These are phyloP conservation scores for Dillenia turbinata DNA, from an alignment of 164 flowering plant species.

Conservation along the genomic window DNA sequence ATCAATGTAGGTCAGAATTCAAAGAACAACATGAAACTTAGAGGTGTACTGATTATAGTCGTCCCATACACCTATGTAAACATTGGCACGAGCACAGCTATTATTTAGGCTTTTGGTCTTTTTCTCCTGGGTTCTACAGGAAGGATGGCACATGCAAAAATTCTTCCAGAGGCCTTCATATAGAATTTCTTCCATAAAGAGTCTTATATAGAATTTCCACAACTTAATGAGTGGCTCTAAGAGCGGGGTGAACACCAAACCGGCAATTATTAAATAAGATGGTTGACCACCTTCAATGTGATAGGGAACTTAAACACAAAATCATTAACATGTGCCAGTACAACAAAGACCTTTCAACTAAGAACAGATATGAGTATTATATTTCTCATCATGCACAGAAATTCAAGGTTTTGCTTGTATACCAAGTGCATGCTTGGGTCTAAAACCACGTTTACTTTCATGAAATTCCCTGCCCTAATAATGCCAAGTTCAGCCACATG, in stretches of 20 bases:
- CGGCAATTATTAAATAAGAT: constrained; percentile 86
- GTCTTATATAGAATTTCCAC: neutral
- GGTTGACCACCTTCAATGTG: constrained; percentile 91
- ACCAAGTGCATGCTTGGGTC: constrained; percentile 91
- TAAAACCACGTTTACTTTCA: constrained; percentile 63
- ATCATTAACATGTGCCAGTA: no score
- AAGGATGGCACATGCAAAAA: no score
- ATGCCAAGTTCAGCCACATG: constrained; percentile 87
- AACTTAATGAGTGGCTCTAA: constrained; percentile 92
- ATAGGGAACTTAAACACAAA: constrained; percentile 65
- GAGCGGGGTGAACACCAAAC: constrained; percentile 95
- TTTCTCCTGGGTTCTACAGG: no score
- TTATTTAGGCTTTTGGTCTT: no score
- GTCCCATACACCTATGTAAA: no score
- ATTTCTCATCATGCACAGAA: neutral
- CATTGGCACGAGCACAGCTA: no score
- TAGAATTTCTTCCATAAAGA: neutral
- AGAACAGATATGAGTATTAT: no score
- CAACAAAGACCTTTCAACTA: no score
- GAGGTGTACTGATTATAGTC: no score
- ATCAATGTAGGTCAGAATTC: no score
- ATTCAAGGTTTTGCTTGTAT: constrained; percentile 9
- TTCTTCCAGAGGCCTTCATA: neutral
- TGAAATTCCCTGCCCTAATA: constrained; percentile 60
- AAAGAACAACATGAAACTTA: no score